These are phyloP conservation scores for Lyophyllum atratum DNA, from an alignment of 768 basidiomycete genomes.

Conservation along the genomic window DNA sequence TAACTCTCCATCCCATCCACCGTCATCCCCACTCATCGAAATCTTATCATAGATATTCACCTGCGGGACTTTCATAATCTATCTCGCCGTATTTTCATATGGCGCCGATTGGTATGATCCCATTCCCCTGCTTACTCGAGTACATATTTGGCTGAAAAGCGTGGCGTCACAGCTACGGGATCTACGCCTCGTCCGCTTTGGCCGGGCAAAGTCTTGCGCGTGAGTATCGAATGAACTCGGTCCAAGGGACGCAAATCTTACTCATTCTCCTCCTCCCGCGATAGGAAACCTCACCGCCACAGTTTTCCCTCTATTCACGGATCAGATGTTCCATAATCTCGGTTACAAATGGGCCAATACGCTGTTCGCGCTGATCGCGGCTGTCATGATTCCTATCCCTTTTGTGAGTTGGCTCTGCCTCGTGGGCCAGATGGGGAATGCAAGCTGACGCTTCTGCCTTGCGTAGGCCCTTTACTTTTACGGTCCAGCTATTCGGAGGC, in stretches of 20 bases:
- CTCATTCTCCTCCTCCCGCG: neutral
- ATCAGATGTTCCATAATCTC: slow-evolving; percentile 56
- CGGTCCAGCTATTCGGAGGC: too few relatives aligned
- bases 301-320: slow-evolving; percentile 64
- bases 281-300: slow-evolving; percentile 54
- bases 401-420: too few relatives aligned
- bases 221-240: slow-evolving; percentile 25
- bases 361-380: slow-evolving; percentile 53
- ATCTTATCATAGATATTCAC: slow-evolving; percentile 44
- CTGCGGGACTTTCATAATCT: slow-evolving; percentile 55
- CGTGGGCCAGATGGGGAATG: too few relatives aligned
- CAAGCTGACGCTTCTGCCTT: too few relatives aligned
- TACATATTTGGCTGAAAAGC: neutral
- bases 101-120: slow-evolving; percentile 65
- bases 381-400: slow-evolving; percentile 60
- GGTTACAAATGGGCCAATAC: slow-evolving; percentile 64
- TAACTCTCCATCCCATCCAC: slow-evolving; percentile 12
- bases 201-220: slow-evolving; percentile 67
- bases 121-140: neutral
- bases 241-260: neutral
- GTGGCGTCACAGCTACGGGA: slow-evolving; percentile 42
- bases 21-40: too few relatives aligned
- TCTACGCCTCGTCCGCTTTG: slow-evolving; percentile 68
- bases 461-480: too few relatives aligned
- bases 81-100: slow-evolving; percentile 59